These are phyloP conservation scores for Solanum lycopersicoides DNA, from an alignment of 257 asterid species.

Conservation along the genomic window DNA sequence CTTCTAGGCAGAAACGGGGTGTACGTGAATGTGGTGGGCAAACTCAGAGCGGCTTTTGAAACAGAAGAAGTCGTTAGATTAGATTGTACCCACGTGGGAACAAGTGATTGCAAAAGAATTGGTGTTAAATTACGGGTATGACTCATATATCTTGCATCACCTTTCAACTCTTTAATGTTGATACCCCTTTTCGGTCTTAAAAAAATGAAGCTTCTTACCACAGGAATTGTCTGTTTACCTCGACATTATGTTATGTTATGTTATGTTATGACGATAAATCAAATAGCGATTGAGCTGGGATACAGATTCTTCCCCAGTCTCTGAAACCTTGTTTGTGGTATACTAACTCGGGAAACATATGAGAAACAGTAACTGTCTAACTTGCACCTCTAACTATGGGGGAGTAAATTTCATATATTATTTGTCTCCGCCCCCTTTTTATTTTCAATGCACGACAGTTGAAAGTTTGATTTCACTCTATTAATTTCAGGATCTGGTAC, in stretches of 20 bases:
- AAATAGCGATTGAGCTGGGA: not conserved
- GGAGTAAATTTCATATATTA: not conserved
- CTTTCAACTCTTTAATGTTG: not conserved
- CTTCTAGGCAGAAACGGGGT: constrained; percentile 70
- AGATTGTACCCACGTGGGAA: constrained; percentile 69
- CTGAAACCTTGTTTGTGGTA: not conserved
- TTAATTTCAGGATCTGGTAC: constrained; percentile 67
- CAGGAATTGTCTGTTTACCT: not conserved
- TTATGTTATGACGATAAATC: not conserved
- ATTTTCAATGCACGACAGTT: not conserved
- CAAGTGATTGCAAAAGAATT: constrained; percentile 86
- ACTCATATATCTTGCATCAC: not conserved
- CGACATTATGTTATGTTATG: not conserved
- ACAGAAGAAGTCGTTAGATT: constrained; percentile 67
- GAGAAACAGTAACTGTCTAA: not conserved
- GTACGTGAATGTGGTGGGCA: constrained; percentile 71
- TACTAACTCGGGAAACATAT: not conserved
- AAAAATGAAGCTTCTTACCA: not conserved
- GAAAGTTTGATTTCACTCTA: not conserved
- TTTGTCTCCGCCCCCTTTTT: not conserved
- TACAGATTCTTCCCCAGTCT: not conserved
- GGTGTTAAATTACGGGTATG: constrained; percentile 79
- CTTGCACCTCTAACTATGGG: not conserved
- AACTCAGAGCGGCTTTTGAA: constrained; percentile 61
- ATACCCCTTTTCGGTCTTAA: not conserved